A percentile compares a stretch with the other conserved stretches of the same genome.
Evolutionary conservation across 148 eudicot genomes (phyloP).

Genomic region (Chenopodium album): DNA sequence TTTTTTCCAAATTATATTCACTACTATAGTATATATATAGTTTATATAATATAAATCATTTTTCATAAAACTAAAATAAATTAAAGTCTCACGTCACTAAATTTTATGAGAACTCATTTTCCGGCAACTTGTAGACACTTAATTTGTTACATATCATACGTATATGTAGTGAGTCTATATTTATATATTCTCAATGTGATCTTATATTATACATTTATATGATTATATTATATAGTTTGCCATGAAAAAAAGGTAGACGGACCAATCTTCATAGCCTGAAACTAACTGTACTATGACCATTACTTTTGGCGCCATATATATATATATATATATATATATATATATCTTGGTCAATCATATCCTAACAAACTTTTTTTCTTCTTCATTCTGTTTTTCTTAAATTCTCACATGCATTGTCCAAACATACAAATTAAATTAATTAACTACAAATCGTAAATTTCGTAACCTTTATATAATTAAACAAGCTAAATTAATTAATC

Average conservation of each 20-base stretch:
- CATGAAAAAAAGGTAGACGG: slow-evolving; percentile 20
- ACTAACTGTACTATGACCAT: slow-evolving; percentile 38
- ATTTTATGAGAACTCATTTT: slow-evolving; percentile 8
- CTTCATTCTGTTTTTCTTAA: slow-evolving; percentile 15
- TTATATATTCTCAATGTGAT: too few species aligned
- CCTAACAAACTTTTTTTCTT: slow-evolving; percentile 44
- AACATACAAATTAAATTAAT: not conserved
- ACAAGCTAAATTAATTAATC: not conserved
- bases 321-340: too few species aligned
- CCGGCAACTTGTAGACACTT: slow-evolving; percentile 21
- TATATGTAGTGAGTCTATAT: too few species aligned
- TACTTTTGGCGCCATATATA: slow-evolving; percentile 12
- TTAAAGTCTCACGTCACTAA: slow-evolving; percentile 17
- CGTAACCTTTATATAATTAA: too few species aligned
- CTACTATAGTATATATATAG: not conserved
- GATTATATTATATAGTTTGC: not conserved
- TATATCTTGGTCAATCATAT: slow-evolving; percentile 44
- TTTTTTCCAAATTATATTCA: not conserved
- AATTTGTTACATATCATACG: too few species aligned
- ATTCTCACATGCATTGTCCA: slow-evolving; percentile 8
- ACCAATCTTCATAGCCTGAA: slow-evolving; percentile 38
- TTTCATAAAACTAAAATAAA: not conserved
- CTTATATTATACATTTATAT: not conserved
- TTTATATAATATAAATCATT: not conserved
- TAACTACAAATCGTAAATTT: too few species aligned